phyloP scores from a whole-genome alignment of 305 asterid species.

The Fraxinus platypoda region DNA sequence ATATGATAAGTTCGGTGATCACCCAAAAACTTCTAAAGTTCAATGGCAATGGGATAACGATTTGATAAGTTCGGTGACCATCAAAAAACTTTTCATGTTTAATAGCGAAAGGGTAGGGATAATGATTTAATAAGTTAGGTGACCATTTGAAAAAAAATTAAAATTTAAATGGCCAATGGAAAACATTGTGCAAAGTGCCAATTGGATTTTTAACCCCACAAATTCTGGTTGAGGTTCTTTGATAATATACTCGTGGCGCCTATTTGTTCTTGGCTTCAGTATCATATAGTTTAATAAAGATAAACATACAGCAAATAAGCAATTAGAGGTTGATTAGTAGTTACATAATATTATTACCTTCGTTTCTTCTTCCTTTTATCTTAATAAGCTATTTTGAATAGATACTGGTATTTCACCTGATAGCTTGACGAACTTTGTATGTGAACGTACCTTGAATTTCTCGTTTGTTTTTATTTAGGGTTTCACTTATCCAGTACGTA shows the following conservation, averaged over 20 bases:
- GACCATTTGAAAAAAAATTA: background rate
- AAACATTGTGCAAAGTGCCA: background rate
- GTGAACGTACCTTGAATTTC: constrained; percentile 20
- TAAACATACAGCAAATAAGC: background rate
- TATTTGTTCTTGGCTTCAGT: constrained; percentile 7
- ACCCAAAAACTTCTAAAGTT: background rate
- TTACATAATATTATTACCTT: constrained; percentile 3
- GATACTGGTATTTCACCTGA: constrained; percentile 1
- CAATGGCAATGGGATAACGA: background rate
- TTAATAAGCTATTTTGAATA: constrained; percentile 10
- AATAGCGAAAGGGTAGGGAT: background rate
- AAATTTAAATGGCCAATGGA: background rate
- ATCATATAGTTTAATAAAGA: background rate
- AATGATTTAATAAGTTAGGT: background rate
- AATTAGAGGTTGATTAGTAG: background rate
- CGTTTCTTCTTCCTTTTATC: constrained; percentile 1
- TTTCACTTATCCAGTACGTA: constrained; percentile 72
- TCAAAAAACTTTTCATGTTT: too few species aligned
- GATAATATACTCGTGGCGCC: constrained; percentile 1
- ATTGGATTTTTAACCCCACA: background rate
- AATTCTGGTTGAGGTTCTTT: background rate
- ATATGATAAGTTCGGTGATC: background rate
- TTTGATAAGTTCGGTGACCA: background rate
- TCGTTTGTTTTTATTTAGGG: constrained; percentile 52
- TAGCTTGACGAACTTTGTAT: background rate